Evolutionary conservation across 305 asterid species (phyloP).

Genomic region (Fraxinus greggii): DNA sequence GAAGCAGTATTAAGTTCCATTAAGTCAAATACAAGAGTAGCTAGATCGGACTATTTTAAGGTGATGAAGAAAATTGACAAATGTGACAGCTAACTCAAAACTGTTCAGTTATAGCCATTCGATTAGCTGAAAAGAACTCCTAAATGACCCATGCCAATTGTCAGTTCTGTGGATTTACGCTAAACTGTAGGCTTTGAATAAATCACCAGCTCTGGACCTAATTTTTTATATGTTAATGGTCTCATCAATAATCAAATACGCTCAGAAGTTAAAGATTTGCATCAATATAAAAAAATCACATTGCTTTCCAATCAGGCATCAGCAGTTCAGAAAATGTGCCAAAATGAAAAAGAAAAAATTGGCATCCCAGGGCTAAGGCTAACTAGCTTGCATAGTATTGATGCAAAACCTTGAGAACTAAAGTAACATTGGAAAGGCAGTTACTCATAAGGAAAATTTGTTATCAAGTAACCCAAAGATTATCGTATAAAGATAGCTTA

Average conservation of each 20-base stretch:
- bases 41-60: background rate
- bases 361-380: slow-evolving; percentile 5
- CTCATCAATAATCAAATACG: background rate
- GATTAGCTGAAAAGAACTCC: background rate
- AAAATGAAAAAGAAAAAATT: background rate
- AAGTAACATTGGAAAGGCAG: slow-evolving; percentile 20
- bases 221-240: background rate
- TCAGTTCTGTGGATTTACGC: background rate
- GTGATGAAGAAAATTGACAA: slow-evolving; percentile 15
- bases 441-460: background rate
- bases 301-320: background rate
- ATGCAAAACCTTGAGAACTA: slow-evolving; percentile 7
- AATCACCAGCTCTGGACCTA: background rate
- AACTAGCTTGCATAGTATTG: background rate
- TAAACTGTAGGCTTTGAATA: background rate
- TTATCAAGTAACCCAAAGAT: slow-evolving; percentile 2
- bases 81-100: background rate
- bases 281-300: background rate
- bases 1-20: slow-evolving; percentile 1
- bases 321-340: background rate
- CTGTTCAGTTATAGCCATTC: background rate
- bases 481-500: slow-evolving; percentile 28
- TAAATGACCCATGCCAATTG: background rate
- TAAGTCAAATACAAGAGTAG: background rate
- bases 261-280: background rate